phyloP scores from a whole-genome alignment of 75 land plant genomes.

The Cryptomeria japonica region DNA sequence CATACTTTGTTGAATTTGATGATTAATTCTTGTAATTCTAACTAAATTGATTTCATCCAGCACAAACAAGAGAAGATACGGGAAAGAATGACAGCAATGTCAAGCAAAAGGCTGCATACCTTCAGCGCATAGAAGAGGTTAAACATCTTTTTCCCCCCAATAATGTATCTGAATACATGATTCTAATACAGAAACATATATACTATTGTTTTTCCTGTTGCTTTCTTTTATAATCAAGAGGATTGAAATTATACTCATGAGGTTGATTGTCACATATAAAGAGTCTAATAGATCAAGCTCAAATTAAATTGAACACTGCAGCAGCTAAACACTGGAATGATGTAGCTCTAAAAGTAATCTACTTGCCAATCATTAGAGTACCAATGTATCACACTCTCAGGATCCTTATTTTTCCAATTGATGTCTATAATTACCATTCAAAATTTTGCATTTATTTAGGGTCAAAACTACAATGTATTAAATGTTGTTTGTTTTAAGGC shows the following conservation, averaged over 20 bases:
- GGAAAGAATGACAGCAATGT: slow-evolving; percentile 80
- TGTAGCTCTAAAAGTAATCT: slow-evolving; percentile 89
- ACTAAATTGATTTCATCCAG: slow-evolving; percentile 30
- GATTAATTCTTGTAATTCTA: not conserved
- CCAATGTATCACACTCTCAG: not conserved
- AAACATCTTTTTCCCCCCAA: slow-evolving; percentile 8
- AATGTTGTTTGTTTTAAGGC: too few species aligned
- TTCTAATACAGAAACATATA: not conserved
- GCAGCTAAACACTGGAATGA: slow-evolving; percentile 98
- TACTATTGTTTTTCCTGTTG: not conserved
- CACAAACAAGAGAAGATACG: slow-evolving; percentile 95
- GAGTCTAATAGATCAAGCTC: slow-evolving; percentile 76
- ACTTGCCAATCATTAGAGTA: slow-evolving; percentile 9
- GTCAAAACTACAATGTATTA: not conserved
- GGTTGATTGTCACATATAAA: slow-evolving; percentile 17
- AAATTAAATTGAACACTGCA: slow-evolving; percentile 66
- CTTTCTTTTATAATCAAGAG: not conserved
- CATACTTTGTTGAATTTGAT: not conserved
- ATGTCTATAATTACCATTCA: not conserved
- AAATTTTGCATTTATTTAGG: not conserved
- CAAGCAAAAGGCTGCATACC: slow-evolving; percentile 68
- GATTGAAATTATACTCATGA: not conserved
- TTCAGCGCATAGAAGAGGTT: slow-evolving; percentile 72
- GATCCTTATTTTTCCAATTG: not conserved
- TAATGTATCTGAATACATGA: slow-evolving; percentile 6